These are phyloP conservation scores for Sutorius eximius DNA, from an alignment of 1,284 basidiomycete species.

Conservation along the genomic window DNA sequence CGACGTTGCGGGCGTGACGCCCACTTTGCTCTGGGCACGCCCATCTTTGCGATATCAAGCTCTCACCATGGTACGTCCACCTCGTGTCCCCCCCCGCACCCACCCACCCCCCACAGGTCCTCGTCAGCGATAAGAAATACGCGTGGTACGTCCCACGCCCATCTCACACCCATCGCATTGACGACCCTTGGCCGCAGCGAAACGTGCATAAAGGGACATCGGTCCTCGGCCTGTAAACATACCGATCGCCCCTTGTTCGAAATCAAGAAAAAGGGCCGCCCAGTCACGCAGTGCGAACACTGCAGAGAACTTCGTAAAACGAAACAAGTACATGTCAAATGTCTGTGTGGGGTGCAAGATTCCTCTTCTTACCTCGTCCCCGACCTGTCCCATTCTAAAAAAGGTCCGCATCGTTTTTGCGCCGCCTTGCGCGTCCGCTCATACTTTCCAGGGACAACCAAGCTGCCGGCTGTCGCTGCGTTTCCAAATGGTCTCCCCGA, in stretches of 20 bases:
- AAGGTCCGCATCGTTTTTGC: conserved; percentile 49
- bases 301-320: conserved; percentile 77
- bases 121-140: conserved; percentile 79
- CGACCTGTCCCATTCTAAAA: conserved; percentile 44
- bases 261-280: conserved; percentile 80
- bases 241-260: conserved; percentile 76
- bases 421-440: conserved; percentile 27
- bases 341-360: conserved; percentile 51
- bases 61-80: conserved; percentile 39
- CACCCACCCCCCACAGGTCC: conserved; percentile 48
- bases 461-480: conserved; percentile 63
- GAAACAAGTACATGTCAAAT: conserved; percentile 71
- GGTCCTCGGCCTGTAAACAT: conserved; percentile 75
- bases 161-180: conserved; percentile 10
- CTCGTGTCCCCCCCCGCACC: conserved; percentile 1
- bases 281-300: conserved; percentile 77
- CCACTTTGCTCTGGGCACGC: conserved; percentile 36
- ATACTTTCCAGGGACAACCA: conserved; percentile 47
- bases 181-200: conserved; percentile 45
- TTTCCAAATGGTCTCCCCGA: conserved; percentile 70
- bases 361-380: conserved; percentile 29
- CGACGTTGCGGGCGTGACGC: conserved; percentile 45
- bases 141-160: conserved; percentile 56
- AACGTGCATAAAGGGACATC: conserved; percentile 83
- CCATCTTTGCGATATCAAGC: neutral